These are phyloP conservation scores for Bimuria novae-zelandiae DNA, from an alignment of 2,329 filamentous ascomycete genomes.

Conservation along the genomic window DNA sequence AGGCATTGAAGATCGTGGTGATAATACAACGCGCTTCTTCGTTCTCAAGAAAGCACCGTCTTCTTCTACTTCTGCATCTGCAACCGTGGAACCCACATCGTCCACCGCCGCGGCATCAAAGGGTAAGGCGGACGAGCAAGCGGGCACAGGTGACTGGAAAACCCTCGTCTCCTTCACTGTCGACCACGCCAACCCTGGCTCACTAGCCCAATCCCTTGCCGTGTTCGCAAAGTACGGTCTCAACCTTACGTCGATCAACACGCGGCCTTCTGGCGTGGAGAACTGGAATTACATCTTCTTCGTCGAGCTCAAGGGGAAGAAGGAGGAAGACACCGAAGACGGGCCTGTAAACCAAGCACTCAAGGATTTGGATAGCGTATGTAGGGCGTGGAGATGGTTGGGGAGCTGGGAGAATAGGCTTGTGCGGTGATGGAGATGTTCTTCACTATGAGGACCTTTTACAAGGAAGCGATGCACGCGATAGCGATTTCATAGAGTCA, in stretches of 20 bases:
- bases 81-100: neutral
- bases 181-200: constrained; percentile 76
- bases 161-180: constrained; percentile 84
- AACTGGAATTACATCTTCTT: constrained; percentile 96
- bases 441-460: no score
- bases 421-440: neutral
- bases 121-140: neutral
- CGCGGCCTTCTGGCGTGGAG: constrained; percentile 72
- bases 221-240: constrained; percentile 75
- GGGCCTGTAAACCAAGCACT: constrained; percentile 66
- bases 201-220: constrained; percentile 77
- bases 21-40: constrained; percentile 82
- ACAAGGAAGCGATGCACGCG: no score
- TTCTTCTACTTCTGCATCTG: neutral
- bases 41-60: constrained; percentile 44
- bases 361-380: constrained; percentile 60
- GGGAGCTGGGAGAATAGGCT: constrained; percentile 63
- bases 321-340: constrained; percentile 60
- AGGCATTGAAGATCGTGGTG: constrained; percentile 72
- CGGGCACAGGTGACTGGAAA: constrained; percentile 54
- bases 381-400: constrained; percentile 69
- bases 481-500: no score
- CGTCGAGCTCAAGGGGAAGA: constrained; percentile 79
- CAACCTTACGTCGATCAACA: constrained; percentile 90
- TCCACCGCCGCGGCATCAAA: neutral